Conservation (phyloP, 345 rosid species). For the Cochlearia excelsa region DNA sequence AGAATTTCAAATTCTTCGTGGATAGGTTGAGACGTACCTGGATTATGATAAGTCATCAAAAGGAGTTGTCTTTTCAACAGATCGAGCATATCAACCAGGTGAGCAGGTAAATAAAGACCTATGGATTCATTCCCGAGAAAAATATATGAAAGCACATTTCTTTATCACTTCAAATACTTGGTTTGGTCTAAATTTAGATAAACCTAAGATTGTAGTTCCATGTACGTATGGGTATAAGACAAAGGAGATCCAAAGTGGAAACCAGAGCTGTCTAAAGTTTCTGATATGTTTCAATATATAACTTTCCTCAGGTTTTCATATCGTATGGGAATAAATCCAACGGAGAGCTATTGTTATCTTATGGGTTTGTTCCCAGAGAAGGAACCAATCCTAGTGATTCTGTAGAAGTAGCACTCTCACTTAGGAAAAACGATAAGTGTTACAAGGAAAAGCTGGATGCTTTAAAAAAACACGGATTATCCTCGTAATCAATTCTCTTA, state of each 20-base stretch:
- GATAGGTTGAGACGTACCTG: slow-evolving; percentile 83
- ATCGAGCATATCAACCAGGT: slow-evolving; percentile 84
- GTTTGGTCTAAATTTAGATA: slow-evolving; percentile 7
- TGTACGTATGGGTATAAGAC: background rate
- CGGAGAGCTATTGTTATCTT: slow-evolving; percentile 86
- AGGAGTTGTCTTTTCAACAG: slow-evolving; percentile 81
- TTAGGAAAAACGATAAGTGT: slow-evolving; percentile 71
- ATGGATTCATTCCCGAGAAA: slow-evolving; percentile 2
- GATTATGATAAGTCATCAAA: slow-evolving; percentile 87
- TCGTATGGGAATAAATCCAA: slow-evolving; percentile 93
- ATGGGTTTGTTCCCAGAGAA: slow-evolving; percentile 91
- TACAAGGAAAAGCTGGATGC: slow-evolving; percentile 78
- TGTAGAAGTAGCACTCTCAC: slow-evolving; percentile 68
- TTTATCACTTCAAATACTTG: slow-evolving; percentile 18
- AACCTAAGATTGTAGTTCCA: background rate
- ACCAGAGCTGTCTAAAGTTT: slow-evolving; percentile 15
- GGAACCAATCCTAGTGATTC: slow-evolving; percentile 92
- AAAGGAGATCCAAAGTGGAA: slow-evolving; percentile 1
- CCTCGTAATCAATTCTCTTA: slow-evolving; percentile 48
- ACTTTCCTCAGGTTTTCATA: slow-evolving; percentile 82
- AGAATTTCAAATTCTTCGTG: slow-evolving; percentile 24
- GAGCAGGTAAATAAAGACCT: slow-evolving; percentile 74
- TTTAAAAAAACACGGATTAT: slow-evolving; percentile 69
- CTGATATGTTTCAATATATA: slow-evolving; percentile 23
- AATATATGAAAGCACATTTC: background rate